A percentile compares a stretch with the other conserved stretches of the same genome.
Evolutionary conservation across 495 filamentous ascomycete genomes (phyloP).

Genomic region (Recurvomyces mirabilis): DNA sequence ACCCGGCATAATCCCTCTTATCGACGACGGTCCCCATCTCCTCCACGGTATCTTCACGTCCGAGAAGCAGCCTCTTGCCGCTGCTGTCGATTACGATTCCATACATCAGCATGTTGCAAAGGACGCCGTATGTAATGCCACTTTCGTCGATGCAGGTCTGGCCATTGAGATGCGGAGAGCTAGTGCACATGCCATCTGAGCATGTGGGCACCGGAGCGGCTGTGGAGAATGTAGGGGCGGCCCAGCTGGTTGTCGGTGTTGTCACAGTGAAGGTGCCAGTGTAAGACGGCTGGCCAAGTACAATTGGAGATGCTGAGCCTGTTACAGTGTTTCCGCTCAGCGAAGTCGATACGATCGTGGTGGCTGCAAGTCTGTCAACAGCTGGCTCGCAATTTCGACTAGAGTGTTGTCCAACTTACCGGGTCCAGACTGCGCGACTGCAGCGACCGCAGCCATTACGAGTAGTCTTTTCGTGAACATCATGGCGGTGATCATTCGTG

Average conservation of each 20-base stretch:
- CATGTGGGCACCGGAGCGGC: slow-evolving; percentile 3
- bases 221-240: slow-evolving; percentile 8
- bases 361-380: too few relatives aligned
- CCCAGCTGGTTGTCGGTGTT: slow-evolving; percentile 9
- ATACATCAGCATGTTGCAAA: slow-evolving; percentile 4
- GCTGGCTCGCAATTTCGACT: too few relatives aligned
- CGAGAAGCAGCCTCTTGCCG: slow-evolving; percentile 5
- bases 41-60: background rate
- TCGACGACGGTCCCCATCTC: too few relatives aligned
- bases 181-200: slow-evolving; percentile 7
- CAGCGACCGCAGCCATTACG: too few relatives aligned
- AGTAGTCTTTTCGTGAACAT: too few relatives aligned
- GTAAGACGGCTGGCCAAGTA: too few relatives aligned
- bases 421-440: too few relatives aligned
- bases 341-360: too few relatives aligned
- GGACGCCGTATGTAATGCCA: slow-evolving; percentile 7
- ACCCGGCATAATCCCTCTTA: slow-evolving; percentile 8
- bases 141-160: slow-evolving; percentile 2
- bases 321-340: too few relatives aligned
- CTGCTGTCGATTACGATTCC: slow-evolving; percentile 8
- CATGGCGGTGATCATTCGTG: too few relatives aligned
- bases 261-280: slow-evolving; percentile 11
- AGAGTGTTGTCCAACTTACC: too few relatives aligned
- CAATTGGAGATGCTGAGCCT: background rate
- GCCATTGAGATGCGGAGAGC: background rate